phyloP scores from a whole-genome alignment of 805 yeast genomes.

The Wickerhamomyces xylosicus region DNA sequence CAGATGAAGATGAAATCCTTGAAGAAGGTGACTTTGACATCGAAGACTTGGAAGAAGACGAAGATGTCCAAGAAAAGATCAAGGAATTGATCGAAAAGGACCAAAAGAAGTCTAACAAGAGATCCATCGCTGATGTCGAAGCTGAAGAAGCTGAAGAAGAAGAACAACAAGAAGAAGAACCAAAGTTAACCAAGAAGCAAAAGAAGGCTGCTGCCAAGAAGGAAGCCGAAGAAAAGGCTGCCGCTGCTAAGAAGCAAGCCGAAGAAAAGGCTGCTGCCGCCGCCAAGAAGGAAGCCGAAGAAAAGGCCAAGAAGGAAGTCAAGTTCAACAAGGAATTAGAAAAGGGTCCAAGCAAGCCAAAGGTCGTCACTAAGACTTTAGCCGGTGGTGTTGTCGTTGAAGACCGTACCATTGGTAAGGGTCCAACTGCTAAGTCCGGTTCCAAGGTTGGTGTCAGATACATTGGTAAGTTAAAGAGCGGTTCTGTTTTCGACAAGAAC shows the following conservation, averaged over 20 bases:
- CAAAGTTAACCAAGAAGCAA: slow-evolving; percentile 21
- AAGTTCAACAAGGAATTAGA: slow-evolving; percentile 86
- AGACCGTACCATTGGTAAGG: slow-evolving; percentile 85
- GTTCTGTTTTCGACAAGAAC: slow-evolving; percentile 94
- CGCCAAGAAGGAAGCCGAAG: slow-evolving; percentile 30
- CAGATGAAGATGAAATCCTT: slow-evolving; percentile 62
- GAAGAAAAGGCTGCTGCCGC: slow-evolving; percentile 11
- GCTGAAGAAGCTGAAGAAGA: slow-evolving; percentile 34
- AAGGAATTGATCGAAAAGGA: slow-evolving; percentile 66
- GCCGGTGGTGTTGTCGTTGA: slow-evolving; percentile 91
- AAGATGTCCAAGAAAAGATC: slow-evolving; percentile 62
- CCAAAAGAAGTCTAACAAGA: slow-evolving; percentile 21
- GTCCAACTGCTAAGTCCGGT: slow-evolving; percentile 80
- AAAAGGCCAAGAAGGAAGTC: slow-evolving; percentile 55
- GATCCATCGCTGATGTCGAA: slow-evolving; percentile 28
- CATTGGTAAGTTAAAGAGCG: slow-evolving; percentile 95
- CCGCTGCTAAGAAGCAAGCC: slow-evolving; percentile 22
- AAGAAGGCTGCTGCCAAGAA: slow-evolving; percentile 19
- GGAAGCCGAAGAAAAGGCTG: slow-evolving; percentile 13
- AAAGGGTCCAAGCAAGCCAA: slow-evolving; percentile 79
- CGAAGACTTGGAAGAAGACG: slow-evolving; percentile 43
- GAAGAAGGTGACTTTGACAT: slow-evolving; percentile 29
- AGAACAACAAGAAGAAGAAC: slow-evolving; percentile 21
- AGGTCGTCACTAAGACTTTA: slow-evolving; percentile 65
- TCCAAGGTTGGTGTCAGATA: slow-evolving; percentile 93